Evolutionary conservation across 2,329 filamentous ascomycete genomes (phyloP), one percentile per base, ranked within the genome.

Genomic region (Ophiocordyceps camponoti-rufipedis): DNA sequence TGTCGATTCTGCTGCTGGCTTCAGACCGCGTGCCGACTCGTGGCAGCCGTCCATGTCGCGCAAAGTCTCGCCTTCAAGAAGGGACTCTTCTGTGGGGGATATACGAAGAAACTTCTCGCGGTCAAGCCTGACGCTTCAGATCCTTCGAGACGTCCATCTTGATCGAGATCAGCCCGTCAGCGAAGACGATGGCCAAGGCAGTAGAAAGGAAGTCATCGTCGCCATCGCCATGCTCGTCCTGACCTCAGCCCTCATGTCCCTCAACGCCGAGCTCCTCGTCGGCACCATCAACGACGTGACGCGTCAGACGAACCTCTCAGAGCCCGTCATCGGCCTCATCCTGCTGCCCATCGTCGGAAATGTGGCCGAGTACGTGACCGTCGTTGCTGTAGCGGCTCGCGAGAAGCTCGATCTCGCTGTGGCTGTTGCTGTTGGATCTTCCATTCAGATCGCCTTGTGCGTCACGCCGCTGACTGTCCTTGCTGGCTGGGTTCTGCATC

Each of bases 401-500:
- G 74, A 77, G 49, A 78, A 80, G 55, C 70, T 78, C 58, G 75
- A 78, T 53, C 63, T 79, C 2, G 75, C 75, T 1, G 71, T 79
- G 33, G 73, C 71, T 23, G 74, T 79, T 6, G 73, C 75, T 0
- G 65, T 79, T 4, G 75, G 75, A 5, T 75, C 70, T 10, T 69
- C 68, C 0, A 78, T 80, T 47, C 76, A 80, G 53, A 78, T 80
- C 45, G 70, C 74, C 0, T 62, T 80, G 0, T 75, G 78, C 49
- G 70, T 80, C 2, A 74, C 74, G 1, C 76, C 75, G 0, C 58
- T 79, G 41, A 70, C 77, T 3, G 71, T 80, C 12, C 60, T 79
- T 2, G 67, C 77, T 10, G 74, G 72, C 13, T 80, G 75, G 75
- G 63, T 65, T 49, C 60, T 79, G 51, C 55, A 64, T 12, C 68